Evolutionary conservation across 73 alveolate species (phyloP).

Genomic region (Paramecium octaurelia): DNA sequence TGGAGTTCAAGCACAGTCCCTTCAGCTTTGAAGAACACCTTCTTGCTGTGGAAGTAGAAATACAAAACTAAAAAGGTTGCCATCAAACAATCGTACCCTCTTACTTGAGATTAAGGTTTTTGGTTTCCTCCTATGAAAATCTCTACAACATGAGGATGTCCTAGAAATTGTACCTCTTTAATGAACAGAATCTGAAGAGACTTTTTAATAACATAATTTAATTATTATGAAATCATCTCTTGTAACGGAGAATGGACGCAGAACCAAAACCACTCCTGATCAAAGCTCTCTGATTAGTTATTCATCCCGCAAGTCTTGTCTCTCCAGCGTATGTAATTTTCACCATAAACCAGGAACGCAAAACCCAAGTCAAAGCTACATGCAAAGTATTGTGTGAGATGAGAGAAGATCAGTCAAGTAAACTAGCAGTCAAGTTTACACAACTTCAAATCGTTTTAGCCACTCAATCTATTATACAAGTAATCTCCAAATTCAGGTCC

Average conservation of each 20-base stretch:
- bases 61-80: neutral
- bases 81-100: neutral
- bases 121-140: neutral
- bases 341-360: neutral
- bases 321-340: neutral
- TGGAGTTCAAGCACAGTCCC: neutral
- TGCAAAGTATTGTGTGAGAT: neutral
- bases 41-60: constrained; percentile 22
- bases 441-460: neutral
- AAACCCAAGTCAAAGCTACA: neutral
- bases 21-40: neutral
- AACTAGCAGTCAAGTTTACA: neutral
- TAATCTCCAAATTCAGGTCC: neutral
- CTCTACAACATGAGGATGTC: neutral
- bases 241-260: neutral
- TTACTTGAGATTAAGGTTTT: neutral
- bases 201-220: neutral
- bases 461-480: neutral
- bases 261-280: neutral
- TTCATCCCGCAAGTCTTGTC: neutral
- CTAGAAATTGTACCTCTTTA: constrained; percentile 3
- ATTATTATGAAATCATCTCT: neutral
- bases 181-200: neutral
- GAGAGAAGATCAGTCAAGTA: neutral
- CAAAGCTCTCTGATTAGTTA: neutral